phyloP scores from a whole-genome alignment of 805 yeast species.

The Candida yuanshanica region DNA sequence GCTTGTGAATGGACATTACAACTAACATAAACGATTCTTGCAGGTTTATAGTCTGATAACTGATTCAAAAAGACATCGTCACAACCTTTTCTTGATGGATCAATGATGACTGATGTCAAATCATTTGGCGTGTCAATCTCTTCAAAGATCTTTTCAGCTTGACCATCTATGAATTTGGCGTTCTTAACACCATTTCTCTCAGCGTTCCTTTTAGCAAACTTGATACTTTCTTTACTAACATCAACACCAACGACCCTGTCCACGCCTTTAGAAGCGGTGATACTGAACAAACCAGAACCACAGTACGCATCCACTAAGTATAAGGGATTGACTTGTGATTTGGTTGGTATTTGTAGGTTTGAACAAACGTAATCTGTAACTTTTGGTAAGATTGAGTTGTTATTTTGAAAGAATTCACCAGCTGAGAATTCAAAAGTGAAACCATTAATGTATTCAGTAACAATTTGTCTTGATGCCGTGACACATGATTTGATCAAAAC shows the following conservation, averaged over 20 bases:
- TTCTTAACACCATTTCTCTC: constrained; percentile 66
- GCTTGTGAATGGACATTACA: constrained; percentile 99
- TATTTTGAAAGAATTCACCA: constrained; percentile 95
- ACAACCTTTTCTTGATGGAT: constrained; percentile 97
- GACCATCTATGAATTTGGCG: constrained; percentile 82
- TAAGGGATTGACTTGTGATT: constrained; percentile 37
- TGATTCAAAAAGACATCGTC: constrained; percentile 84
- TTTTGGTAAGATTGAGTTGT: constrained; percentile 80
- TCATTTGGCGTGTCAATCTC: constrained; percentile 69
- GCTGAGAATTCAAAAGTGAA: constrained; percentile 83
- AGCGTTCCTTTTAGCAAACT: constrained; percentile 82
- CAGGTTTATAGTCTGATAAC: constrained; percentile 76
- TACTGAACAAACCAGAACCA: constrained; percentile 91
- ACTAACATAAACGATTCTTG: constrained; percentile 86
- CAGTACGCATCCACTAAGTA: constrained; percentile 92
- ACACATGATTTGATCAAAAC: constrained; percentile 61
- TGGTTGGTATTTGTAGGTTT: constrained; percentile 46
- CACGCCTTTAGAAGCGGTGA: constrained; percentile 79
- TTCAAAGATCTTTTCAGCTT: constrained; percentile 85
- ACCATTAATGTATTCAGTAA: constrained; percentile 71
- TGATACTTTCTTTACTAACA: constrained; percentile 84
- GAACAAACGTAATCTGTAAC: constrained; percentile 79
- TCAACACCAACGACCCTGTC: constrained; percentile 89
- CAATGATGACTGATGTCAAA: constrained; percentile 84
- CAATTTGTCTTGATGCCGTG: constrained; percentile 72